Evolutionary conservation across 2,329 filamentous ascomycete species (phyloP).

Genomic region (Ilyonectria robusta): DNA sequence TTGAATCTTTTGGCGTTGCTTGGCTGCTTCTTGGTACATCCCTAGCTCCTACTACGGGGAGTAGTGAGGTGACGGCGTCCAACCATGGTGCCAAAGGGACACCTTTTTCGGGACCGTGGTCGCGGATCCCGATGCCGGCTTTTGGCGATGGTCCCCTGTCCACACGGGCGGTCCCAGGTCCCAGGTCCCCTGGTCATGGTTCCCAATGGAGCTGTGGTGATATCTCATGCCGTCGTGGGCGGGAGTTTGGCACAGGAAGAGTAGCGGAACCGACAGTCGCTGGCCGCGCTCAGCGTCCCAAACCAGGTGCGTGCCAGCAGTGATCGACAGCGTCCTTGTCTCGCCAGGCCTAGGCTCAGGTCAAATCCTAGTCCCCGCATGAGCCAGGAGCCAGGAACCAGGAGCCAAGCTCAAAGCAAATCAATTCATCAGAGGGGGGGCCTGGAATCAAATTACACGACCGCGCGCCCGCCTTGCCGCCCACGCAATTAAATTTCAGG

Average conservation of each 20-base stretch:
- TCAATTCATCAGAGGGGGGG: slow-evolving; percentile 19
- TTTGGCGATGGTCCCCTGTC: slow-evolving; percentile 4
- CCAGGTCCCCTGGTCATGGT: not conserved
- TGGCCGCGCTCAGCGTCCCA: not conserved
- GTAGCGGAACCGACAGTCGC: not conserved
- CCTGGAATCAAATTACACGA: slow-evolving; percentile 36
- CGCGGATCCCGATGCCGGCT: slow-evolving; percentile 26
- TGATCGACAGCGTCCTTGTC: slow-evolving; percentile 15
- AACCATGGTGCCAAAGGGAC: slow-evolving; percentile 26
- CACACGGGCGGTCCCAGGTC: not conserved
- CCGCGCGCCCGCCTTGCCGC: slow-evolving; percentile 34
- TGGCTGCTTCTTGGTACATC: not conserved
- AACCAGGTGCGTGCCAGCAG: slow-evolving; percentile 7
- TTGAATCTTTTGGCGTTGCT: not conserved
- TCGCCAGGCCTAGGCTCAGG: slow-evolving; percentile 8
- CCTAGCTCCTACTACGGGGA: slow-evolving; percentile 1
- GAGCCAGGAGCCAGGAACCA: slow-evolving; percentile 16
- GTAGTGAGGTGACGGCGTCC: slow-evolving; percentile 26
- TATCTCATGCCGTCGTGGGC: not conserved
- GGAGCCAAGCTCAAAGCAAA: slow-evolving; percentile 14
- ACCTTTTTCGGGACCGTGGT: slow-evolving; percentile 20
- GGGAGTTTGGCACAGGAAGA: not conserved
- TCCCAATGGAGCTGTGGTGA: not conserved
- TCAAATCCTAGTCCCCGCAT: slow-evolving; percentile 24
- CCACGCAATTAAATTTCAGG: slow-evolving; percentile 48